These are phyloP conservation scores for Amaranthus palmeri DNA, from an alignment of 148 eudicot genomes.

Conservation along the genomic window DNA sequence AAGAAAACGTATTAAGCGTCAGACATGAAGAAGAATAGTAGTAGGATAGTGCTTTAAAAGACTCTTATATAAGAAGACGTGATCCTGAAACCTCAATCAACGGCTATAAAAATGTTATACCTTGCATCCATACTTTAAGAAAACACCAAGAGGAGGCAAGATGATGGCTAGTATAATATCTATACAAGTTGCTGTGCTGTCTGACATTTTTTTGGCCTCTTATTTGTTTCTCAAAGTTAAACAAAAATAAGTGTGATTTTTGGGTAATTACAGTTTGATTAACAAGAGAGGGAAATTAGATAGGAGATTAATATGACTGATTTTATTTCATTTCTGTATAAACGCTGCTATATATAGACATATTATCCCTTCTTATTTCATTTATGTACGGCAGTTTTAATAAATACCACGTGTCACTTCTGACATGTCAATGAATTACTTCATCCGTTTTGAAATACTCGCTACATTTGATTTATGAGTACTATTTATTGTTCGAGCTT, in stretches of 20 bases:
- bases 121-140: conserved; percentile 36
- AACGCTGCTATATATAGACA: background rate
- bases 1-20: background rate
- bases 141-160: conserved; percentile 48
- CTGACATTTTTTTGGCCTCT: conserved; percentile 23
- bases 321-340: too few species aligned
- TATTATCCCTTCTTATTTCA: background rate
- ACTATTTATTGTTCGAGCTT: too few species aligned
- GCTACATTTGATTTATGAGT: too few species aligned
- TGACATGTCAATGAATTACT: background rate
- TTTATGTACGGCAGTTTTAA: background rate
- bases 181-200: conserved; percentile 26
- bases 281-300: too few species aligned
- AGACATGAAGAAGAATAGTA: too few species aligned
- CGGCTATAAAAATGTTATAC: conserved; percentile 3
- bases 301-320: too few species aligned
- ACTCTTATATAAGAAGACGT: too few species aligned
- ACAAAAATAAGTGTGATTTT: background rate
- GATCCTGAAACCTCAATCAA: too few species aligned
- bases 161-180: conserved; percentile 37
- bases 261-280: too few species aligned
- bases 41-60: too few species aligned
- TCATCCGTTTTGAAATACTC: too few species aligned
- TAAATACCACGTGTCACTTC: background rate
- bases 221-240: background rate